Conservation (phyloP, 169 alveolate species). For the Plasmodium inui region DNA sequence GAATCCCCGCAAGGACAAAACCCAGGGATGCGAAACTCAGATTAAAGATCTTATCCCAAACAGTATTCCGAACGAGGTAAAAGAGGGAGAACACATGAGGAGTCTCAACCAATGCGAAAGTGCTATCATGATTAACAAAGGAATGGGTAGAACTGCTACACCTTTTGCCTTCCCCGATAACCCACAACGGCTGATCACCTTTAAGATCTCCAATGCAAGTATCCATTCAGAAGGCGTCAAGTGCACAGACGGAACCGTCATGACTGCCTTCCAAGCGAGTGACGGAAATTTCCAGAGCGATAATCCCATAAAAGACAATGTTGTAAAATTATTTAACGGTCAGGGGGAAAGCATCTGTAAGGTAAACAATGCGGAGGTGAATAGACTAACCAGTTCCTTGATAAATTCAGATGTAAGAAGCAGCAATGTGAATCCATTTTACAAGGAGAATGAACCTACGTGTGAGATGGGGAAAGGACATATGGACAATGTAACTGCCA, state of each 20-base stretch:
- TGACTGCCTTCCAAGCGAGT: neutral
- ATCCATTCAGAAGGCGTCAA: neutral
- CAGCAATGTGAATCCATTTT: neutral
- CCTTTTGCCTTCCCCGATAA: neutral
- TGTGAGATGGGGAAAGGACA: neutral
- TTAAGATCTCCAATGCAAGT: neutral
- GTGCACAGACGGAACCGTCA: neutral
- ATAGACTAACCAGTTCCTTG: neutral
- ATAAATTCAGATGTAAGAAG: neutral
- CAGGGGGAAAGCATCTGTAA: neutral
- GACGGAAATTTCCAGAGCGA: neutral
- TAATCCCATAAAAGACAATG: neutral
- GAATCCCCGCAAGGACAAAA: neutral
- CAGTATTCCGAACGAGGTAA: neutral
- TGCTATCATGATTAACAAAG: constrained; percentile 5
- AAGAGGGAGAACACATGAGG: neutral
- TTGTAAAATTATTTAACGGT: neutral
- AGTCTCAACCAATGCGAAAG: neutral
- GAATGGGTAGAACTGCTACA: neutral
- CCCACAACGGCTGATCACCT: neutral
- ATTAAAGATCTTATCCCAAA: neutral
- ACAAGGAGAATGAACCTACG: neutral
- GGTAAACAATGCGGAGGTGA: neutral
- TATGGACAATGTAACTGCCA: neutral
- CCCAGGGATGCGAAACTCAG: neutral